Base-by-base conservation (phyloP, 176 grass and related monocot genomes). In the Triticum timopheevii region DNA sequence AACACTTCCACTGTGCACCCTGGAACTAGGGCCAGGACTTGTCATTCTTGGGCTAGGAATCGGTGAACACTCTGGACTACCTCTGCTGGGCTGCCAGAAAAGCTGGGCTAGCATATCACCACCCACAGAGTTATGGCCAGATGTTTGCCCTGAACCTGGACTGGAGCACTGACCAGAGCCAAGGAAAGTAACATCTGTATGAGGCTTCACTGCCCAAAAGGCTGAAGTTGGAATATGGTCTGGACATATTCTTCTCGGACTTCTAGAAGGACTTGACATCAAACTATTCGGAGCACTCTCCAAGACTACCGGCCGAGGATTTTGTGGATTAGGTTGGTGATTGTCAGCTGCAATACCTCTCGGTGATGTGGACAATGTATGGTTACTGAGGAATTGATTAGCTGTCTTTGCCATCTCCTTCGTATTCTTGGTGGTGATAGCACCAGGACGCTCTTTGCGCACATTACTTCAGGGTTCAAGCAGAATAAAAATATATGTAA, bases 111-210 rank as follows among this genome's bases (percentile, higher is more conserved):
- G 83, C 92, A 99, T 94, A 80, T 99, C 97, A 36, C 94, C 97
- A 80, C 97, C 97, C 8, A 99, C 90, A 36, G 97, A 99, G 81
- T 99, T 99, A 82, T 99, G 97, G 10, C 97, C 97, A 36, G 97
- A 99, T 45, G 97, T 99, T 90, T 99, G 97, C 63, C 97, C 97
- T 85, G 97, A 99, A 63, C 94, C 94, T 82, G 97, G 97, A 90
- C 97, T 99, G 75, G 95, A 98, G 78, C 97, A 94, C 36, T 99
- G 97, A 61, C 97, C 97, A 80, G 97, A 99, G 82, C 96, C 94
- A 93, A 93, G 67, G 83, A 98, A 94, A 82, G 92, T 91, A 63
- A 98, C 80, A 82, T 98, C 97, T 73, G 91, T 35, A 83, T 90
- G 62, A 86, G 90, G 82, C 80, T 96, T 96, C 76, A 95, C 88